Conservation (phyloP, 371 early-diverging fungal species). For the Blakeslea trispora region DNA sequence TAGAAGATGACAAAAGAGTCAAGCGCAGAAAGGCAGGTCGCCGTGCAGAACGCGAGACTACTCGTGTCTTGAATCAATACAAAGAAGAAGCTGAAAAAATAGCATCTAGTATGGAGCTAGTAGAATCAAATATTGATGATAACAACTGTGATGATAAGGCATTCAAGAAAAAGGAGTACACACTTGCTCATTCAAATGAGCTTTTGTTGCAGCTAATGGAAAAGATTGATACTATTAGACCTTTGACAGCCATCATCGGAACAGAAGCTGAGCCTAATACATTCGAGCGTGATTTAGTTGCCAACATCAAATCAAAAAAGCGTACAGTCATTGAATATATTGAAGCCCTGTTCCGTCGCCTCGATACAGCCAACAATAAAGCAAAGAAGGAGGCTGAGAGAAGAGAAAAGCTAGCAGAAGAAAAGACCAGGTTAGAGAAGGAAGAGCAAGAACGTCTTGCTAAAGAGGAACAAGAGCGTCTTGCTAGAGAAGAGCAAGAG, state of each 20-base stretch:
- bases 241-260: constrained; percentile 29
- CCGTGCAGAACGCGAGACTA: constrained; percentile 21
- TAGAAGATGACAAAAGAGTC: constrained; percentile 39
- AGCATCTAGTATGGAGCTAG: constrained; percentile 13
- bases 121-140: constrained; percentile 11
- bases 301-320: constrained; percentile 36
- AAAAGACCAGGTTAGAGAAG: constrained; percentile 16
- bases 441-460: constrained; percentile 10
- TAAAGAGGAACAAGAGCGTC: constrained; percentile 11
- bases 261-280: constrained; percentile 16
- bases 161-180: constrained; percentile 26
- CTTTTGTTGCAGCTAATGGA: constrained; percentile 40
- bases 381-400: constrained; percentile 10
- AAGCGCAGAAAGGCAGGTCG: constrained; percentile 28
- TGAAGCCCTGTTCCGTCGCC: constrained; percentile 19
- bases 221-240: constrained; percentile 41
- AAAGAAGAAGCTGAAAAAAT: constrained; percentile 26
- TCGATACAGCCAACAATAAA: constrained; percentile 16
- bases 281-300: constrained; percentile 24
- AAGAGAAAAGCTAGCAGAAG: constrained; percentile 19
- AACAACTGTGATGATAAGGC: constrained; percentile 20
- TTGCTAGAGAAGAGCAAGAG: constrained; percentile 14
- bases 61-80: constrained; percentile 29
- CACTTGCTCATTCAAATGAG: constrained; percentile 39
- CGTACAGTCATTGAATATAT: constrained; percentile 29